Evolutionary conservation across 78 protist genomes (phyloP), one percentile per base, ranked within the genome.

Genomic region (Polysphondylium violaceum): DNA sequence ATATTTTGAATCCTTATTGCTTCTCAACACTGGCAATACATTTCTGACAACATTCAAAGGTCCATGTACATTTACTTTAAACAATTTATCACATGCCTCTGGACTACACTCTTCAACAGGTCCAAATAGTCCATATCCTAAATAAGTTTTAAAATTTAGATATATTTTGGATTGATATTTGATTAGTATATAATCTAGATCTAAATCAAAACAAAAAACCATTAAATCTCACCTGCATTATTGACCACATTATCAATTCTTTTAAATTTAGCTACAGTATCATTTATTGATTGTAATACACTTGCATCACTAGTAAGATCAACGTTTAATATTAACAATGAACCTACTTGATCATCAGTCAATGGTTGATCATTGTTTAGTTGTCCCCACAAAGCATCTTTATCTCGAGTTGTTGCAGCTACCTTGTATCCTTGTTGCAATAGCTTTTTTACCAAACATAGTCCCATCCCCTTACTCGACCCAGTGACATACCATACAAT

Each of bases 401-500:
- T 61, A 12, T 12, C 19, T 68, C 89, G 47, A 3, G 77, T 35
- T 1, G 74, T 53, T 55, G 76, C 76, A 7, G 51, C 89, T 3
- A 81, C 89, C n/a, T 65, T 56, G 36, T 16, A 56, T 0, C 77
- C 89, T 3, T 27, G 0, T 31, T 36, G 55, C 3, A 81, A 41
- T 29, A 81, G 56, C 25, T 56, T 38, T 17, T 81, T n/a, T 14
- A 47, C 38, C 16, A 81, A 19, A 6, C 8, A 11, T 38, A 69
- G 21, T 5, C 89, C 89, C 3, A 81, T 35, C 5, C 89, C 89
- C 5, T 63, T 78, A 23, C 60, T 38, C 0, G 88, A 43, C 8
- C 89, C 89, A 56, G 77, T 81, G 29, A 81, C 23, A 55, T 33
- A 77, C 0, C 16, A 77, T 27, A 77, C 87, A n/a, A n/a, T n/a